Conservation (phyloP, 352 stramenopile species). For the Aphanomyces invadans region DNA sequence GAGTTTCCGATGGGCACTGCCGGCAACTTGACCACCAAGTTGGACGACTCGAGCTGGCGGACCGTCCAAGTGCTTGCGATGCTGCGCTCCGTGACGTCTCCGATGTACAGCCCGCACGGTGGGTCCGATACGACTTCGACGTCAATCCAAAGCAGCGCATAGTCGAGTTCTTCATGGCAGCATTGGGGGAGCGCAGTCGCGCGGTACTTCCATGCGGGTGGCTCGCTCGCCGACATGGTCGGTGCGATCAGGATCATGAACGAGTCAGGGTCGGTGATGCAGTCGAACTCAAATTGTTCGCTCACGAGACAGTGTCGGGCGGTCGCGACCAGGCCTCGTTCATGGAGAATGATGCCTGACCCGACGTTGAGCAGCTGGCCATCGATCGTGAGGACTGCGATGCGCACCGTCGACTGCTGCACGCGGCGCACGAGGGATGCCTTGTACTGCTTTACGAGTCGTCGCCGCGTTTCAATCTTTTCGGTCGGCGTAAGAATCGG, state of each 20-base stretch:
- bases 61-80: slow-evolving; percentile 82
- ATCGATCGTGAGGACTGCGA: slow-evolving; percentile 78
- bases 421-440: slow-evolving; percentile 76
- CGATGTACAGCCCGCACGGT: slow-evolving; percentile 81
- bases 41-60: slow-evolving; percentile 15
- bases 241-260: slow-evolving; percentile 82
- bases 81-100: slow-evolving; percentile 78
- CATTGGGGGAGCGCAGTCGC: slow-evolving; percentile 70
- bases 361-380: slow-evolving; percentile 80
- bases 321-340: slow-evolving; percentile 68
- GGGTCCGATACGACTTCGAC: slow-evolving; percentile 80
- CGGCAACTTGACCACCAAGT: slow-evolving; percentile 40
- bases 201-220: slow-evolving; percentile 81
- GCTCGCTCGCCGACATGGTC: slow-evolving; percentile 69
- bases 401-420: slow-evolving; percentile 76
- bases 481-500: slow-evolving; percentile 61
- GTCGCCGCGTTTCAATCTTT: slow-evolving; percentile 67
- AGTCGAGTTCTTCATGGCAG: slow-evolving; percentile 78
- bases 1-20: slow-evolving; percentile 79
- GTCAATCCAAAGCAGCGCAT: slow-evolving; percentile 72
- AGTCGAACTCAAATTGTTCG: slow-evolving; percentile 79
- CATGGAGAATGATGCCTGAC: slow-evolving; percentile 80
- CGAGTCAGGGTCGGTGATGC: not conserved
- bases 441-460: slow-evolving; percentile 84
- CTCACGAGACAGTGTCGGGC: slow-evolving; percentile 71